Percentiles rank a stretch among this genome's conserved stretches.
Evolutionary conservation across 257 asterid genomes (phyloP).

Genomic region (Penstemon eatonii): DNA sequence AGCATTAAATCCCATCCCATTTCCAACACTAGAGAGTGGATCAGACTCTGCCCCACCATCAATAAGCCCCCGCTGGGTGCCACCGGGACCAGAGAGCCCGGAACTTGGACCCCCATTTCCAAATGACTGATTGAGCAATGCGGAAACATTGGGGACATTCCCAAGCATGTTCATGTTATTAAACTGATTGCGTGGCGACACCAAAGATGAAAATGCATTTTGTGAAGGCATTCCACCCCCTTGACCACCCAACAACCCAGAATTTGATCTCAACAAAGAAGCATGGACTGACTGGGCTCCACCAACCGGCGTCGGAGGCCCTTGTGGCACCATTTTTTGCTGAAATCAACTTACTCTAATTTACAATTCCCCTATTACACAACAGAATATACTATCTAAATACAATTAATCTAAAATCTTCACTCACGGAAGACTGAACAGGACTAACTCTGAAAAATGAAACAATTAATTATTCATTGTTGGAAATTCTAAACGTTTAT

Average conservation of each 20-base stretch:
- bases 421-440: constrained; percentile 14
- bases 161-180: constrained; percentile 75
- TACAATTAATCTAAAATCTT: constrained; percentile 28
- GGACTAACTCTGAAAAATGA: constrained; percentile 16
- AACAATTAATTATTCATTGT: constrained; percentile 1
- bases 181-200: constrained; percentile 67
- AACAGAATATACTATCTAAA: constrained; percentile 24
- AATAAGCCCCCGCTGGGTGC: constrained; percentile 53
- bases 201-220: constrained; percentile 59
- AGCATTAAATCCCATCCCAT: constrained; percentile 60
- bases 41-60: constrained; percentile 72
- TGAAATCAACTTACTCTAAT: constrained; percentile 23
- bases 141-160: constrained; percentile 60
- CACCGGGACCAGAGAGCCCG: constrained; percentile 67
- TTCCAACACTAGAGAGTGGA: constrained; percentile 58
- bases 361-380: constrained; percentile 24
- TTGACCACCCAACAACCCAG: constrained; percentile 75
- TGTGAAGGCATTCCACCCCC: constrained; percentile 74
- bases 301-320: constrained; percentile 70
- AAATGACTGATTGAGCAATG: constrained; percentile 69
- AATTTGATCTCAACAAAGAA: constrained; percentile 69
- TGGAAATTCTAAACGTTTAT: constrained; percentile 24
- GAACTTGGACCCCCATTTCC: constrained; percentile 68
- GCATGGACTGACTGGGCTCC: constrained; percentile 64
- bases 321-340: constrained; percentile 71